Conservation (phyloP, 148 eudicot species). For the Rhododendron griersonianum region DNA sequence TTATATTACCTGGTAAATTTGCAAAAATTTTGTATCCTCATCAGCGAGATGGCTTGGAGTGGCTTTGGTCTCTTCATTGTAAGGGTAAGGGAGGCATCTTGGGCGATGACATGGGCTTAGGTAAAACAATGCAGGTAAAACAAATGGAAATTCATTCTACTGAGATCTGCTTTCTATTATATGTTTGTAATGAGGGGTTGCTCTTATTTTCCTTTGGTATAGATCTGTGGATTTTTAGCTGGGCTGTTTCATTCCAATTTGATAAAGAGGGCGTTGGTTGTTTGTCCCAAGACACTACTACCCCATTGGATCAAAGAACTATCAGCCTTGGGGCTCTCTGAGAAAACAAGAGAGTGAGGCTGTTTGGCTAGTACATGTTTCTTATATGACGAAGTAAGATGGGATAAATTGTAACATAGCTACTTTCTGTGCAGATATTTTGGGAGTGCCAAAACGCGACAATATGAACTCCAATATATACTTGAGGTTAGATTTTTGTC, state of each 20-base stretch:
- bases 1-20: slow-evolving; percentile 50
- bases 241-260: slow-evolving; percentile 73
- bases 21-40: slow-evolving; percentile 85
- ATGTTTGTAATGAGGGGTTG: background rate
- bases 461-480: slow-evolving; percentile 86
- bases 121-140: slow-evolving; percentile 98
- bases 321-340: slow-evolving; percentile 68
- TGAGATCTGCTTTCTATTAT: slow-evolving; percentile 6
- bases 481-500: slow-evolving; percentile 61
- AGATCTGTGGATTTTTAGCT: slow-evolving; percentile 87
- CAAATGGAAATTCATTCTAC: background rate
- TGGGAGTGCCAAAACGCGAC: slow-evolving; percentile 62
- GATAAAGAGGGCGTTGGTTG: slow-evolving; percentile 70
- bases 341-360: slow-evolving; percentile 78
- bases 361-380: slow-evolving; percentile 11
- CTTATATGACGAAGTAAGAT: background rate
- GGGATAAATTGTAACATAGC: background rate
- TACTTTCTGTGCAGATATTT: slow-evolving; percentile 54
- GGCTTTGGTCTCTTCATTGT: slow-evolving; percentile 98
- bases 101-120: slow-evolving; percentile 99
- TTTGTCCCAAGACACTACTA: slow-evolving; percentile 90
- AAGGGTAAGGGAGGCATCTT: slow-evolving; percentile 92
- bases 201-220: slow-evolving; percentile 6
- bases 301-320: slow-evolving; percentile 98
- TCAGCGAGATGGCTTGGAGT: slow-evolving; percentile 91